Evolutionary conservation across 225 moss, liverwort and hornwort genomes (phyloP).

Genomic region (Pleurozium schreberi): DNA sequence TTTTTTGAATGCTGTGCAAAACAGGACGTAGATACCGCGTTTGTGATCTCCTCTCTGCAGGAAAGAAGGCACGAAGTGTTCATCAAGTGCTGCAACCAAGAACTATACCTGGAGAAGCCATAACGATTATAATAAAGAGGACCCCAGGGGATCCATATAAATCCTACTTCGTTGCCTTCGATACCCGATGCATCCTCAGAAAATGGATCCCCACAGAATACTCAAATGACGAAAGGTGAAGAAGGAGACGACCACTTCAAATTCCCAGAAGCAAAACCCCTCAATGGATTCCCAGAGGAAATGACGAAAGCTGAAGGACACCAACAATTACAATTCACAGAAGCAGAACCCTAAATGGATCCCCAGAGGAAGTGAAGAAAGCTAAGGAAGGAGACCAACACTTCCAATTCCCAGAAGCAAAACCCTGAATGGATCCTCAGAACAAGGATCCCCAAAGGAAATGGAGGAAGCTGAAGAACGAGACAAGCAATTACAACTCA

Average conservation of each 20-base stretch:
- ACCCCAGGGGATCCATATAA: too few relatives aligned
- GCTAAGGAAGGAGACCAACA: neutral
- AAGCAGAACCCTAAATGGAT: too few relatives aligned
- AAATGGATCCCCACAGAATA: neutral
- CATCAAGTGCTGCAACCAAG: neutral
- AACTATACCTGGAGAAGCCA: neutral
- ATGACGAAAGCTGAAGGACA: neutral
- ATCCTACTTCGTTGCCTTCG: neutral
- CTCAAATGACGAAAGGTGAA: neutral
- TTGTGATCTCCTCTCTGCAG: neutral
- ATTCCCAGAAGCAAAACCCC: too few relatives aligned
- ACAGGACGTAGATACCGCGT: neutral
- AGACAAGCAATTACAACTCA: neutral
- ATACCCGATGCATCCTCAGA: too few relatives aligned
- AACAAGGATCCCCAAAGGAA: neutral
- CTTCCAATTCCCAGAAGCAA: neutral
- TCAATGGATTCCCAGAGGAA: neutral
- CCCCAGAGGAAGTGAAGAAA: neutral
- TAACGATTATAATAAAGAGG: neutral
- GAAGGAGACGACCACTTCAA: neutral
- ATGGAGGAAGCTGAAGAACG: too few relatives aligned
- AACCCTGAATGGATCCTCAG: neutral
- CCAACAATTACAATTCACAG: neutral
- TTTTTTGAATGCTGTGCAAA: neutral
- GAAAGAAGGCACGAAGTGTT: neutral